Base-by-base conservation (phyloP, 768 basidiomycete species). In the Austroboletus eburneus region DNA sequence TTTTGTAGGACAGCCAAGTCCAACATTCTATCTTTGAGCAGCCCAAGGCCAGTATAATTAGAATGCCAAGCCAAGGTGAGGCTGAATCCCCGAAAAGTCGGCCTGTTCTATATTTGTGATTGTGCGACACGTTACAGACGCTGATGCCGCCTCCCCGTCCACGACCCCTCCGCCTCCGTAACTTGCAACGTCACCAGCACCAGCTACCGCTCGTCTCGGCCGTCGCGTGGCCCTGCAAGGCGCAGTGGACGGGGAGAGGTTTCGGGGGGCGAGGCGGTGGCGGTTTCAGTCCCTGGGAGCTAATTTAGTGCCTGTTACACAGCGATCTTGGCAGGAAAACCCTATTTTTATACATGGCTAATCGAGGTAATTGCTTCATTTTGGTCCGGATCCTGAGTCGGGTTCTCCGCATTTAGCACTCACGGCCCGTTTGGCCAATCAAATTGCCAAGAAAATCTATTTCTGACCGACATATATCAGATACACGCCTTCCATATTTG, bases 11-110 rank as follows among this genome's bases (percentile, higher is more conserved):
- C 60, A 64, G 72, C 71, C 71, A 72, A 73, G 71, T 66, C 54
- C 58, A 69, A 68, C 59, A 55, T 63, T 69, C 71, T 72, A 73
- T 72, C 72, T 73, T 73, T 73, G 69, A 67, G 54, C 55, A 59
- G 58, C 55, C 50, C 63, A 60, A 43, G 48, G 35, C 50, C 25
- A 45, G 63, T 70, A 72, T 62, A 66, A 61, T 68, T 72, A 72
- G 71, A 66, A 67, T 57, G 70, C 70, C 70, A 72, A 72, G 70
- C 68, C 62, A 64, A 68, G 46, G 62, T 56, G 65, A 69, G 65
- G 65, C 65, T 62, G 57, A 64, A 50, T 53, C 57, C 49, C 63
- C 63, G 65, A 67, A 53, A 41, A 38, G 47, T 50, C 42, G 43
- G 39, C 46, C 46, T 29, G 32, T 18, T 45, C 61, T 55, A 60